phyloP scores from a whole-genome alignment of 2,329 filamentous ascomycete genomes.

The Coniochaeta hoffmannii region DNA sequence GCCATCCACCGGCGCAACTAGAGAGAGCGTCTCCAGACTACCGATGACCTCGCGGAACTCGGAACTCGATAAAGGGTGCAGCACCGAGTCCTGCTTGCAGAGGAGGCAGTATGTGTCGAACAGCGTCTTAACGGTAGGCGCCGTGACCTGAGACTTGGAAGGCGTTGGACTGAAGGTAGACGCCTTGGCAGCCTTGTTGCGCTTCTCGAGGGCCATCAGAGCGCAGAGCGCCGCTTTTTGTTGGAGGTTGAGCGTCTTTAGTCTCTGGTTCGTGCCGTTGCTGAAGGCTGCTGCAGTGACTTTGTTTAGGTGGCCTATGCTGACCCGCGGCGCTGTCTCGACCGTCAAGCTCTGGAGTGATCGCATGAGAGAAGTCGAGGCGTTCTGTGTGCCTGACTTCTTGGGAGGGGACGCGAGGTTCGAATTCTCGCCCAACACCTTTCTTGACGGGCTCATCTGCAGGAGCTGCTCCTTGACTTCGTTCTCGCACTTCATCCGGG shows the following conservation, averaged over 20 bases:
- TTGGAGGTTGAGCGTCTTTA: conserved; percentile 85
- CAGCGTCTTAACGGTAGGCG: conserved; percentile 75
- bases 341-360: conserved; percentile 59
- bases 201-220: conserved; percentile 77
- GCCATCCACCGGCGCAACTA: conserved; percentile 64
- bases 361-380: conserved; percentile 39
- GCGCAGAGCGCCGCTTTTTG: conserved; percentile 93
- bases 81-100: conserved; percentile 79
- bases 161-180: conserved; percentile 35
- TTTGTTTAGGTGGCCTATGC: conserved; percentile 84
- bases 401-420: conserved; percentile 53
- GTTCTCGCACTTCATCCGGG: conserved; percentile 63
- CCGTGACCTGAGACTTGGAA: conserved; percentile 51
- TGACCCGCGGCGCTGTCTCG: conserved; percentile 79
- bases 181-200: conserved; percentile 47
- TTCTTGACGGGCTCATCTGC: conserved; percentile 62
- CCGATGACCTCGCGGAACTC: conserved; percentile 92
- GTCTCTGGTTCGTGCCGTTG: conserved; percentile 76
- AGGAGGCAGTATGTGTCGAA: conserved; percentile 78
- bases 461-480: conserved; percentile 48
- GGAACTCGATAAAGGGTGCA: conserved; percentile 82
- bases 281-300: conserved; percentile 86
- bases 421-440: conserved; percentile 70
- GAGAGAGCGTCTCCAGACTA: conserved; percentile 79
- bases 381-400: conserved; percentile 27